Percentiles rank a stretch among this genome's conserved stretches.
Conservation (phyloP, 2,329 filamentous ascomycete genomes). For the Periconia macrospinosa region DNA sequence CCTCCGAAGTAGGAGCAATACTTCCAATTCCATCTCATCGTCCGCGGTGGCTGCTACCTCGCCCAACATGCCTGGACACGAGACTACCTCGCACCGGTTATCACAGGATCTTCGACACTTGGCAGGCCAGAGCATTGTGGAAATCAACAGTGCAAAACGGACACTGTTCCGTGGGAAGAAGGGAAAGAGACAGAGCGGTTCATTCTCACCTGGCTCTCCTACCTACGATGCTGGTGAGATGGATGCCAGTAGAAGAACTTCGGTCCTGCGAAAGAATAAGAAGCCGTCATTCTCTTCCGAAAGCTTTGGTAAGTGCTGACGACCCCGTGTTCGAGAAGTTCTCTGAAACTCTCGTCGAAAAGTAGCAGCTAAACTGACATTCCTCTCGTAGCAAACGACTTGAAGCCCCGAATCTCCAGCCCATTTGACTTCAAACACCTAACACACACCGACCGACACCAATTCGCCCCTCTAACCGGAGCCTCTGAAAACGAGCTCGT, state of each 20-base stretch:
- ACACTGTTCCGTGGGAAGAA: slow-evolving; percentile 41
- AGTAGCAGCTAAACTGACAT: no score
- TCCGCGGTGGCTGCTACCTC: slow-evolving; percentile 26
- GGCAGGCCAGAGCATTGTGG: slow-evolving; percentile 23
- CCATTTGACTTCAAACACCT: slow-evolving; percentile 68
- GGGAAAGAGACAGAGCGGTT: slow-evolving; percentile 38
- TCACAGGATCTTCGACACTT: slow-evolving; percentile 27
- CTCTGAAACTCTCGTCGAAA: neutral
- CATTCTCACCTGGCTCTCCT: slow-evolving; percentile 20
- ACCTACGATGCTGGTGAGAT: slow-evolving; percentile 28
- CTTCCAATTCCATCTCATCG: slow-evolving; percentile 36
- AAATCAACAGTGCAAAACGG: slow-evolving; percentile 24
- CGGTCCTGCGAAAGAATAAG: slow-evolving; percentile 37
- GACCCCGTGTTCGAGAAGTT: no score
- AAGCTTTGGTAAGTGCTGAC: slow-evolving; percentile 23
- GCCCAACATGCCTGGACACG: slow-evolving; percentile 24
- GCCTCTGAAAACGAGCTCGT: slow-evolving; percentile 55
- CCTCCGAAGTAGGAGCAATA: slow-evolving; percentile 42
- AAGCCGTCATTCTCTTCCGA: slow-evolving; percentile 25
- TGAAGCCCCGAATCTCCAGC: slow-evolving; percentile 55
- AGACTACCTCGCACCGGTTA: slow-evolving; percentile 23
- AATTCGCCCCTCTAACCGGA: slow-evolving; percentile 56
- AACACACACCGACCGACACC: slow-evolving; percentile 59
- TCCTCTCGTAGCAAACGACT: slow-evolving; percentile 17
- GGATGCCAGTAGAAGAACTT: slow-evolving; percentile 30